These are phyloP conservation scores for Rutstroemia sp. DNA, from an alignment of 2,329 filamentous ascomycete species.

Conservation along the genomic window DNA sequence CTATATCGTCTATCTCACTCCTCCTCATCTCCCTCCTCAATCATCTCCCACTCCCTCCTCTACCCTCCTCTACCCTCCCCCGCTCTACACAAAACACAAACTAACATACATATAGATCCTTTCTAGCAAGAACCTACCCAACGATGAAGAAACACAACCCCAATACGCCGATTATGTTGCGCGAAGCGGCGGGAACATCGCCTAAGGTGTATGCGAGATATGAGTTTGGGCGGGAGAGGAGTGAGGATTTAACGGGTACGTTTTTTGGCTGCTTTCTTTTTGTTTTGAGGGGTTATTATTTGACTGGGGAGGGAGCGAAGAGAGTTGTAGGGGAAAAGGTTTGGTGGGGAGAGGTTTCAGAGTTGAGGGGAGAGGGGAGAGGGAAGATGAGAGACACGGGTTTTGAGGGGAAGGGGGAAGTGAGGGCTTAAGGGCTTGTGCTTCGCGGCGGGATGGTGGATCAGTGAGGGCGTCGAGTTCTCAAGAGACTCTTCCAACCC, in stretches of 20 bases:
- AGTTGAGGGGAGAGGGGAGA: too few species aligned
- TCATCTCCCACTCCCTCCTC: too few species aligned
- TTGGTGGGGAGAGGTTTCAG: too few species aligned
- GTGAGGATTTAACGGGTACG: conserved; percentile 51
- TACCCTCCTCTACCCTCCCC: not conserved
- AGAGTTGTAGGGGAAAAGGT: not conserved
- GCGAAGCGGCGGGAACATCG: conserved; percentile 78
- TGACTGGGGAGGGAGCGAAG: not conserved
- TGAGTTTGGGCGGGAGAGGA: conserved; percentile 63
- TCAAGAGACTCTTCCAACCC: too few species aligned
- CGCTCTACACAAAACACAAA: not conserved
- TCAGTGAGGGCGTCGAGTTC: not conserved
- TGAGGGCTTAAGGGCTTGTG: not conserved
- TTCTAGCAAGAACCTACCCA: conserved; percentile 85
- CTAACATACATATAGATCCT: conserved; percentile 53
- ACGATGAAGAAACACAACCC: conserved; percentile 99
- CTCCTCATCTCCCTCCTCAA: not conserved
- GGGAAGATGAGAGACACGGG: too few species aligned
- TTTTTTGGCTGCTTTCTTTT: conserved; percentile 1
- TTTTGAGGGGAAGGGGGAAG: too few species aligned
- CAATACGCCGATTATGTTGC: conserved; percentile 84
- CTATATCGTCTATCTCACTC: not conserved
- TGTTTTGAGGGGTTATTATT: not conserved
- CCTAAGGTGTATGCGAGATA: conserved; percentile 91
- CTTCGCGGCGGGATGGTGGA: too few species aligned